A percentile compares a stretch with the other conserved stretches of the same genome.
phyloP scores from a whole-genome alignment of 192 early-diverging fungal species.

The Coemansia javaensis region DNA sequence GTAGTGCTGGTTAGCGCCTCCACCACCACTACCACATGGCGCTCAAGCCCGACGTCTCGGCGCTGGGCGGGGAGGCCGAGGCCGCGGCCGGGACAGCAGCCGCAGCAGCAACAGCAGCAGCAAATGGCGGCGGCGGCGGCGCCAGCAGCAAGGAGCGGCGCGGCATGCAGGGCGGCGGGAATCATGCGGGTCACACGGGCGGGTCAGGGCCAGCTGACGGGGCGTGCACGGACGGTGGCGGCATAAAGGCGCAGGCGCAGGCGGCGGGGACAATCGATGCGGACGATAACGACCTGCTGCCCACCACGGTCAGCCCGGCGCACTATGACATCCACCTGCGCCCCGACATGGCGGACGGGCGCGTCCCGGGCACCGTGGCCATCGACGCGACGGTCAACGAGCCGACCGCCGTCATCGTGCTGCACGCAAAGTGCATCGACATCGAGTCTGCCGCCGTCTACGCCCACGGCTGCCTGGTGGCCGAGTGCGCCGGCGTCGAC shows the following conservation, averaged over 20 bases:
- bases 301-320: conserved; percentile 68
- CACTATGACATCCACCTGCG: conserved; percentile 78
- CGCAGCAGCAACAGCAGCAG: background rate
- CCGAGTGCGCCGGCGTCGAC: background rate
- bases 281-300: conserved; percentile 50
- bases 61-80: background rate
- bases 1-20: too few species aligned
- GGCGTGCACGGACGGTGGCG: too few species aligned
- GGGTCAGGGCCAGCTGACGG: too few species aligned
- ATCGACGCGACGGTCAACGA: conserved; percentile 51
- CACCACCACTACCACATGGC: conserved; percentile 1
- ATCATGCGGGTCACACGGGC: too few species aligned
- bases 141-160: too few species aligned
- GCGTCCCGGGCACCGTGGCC: conserved; percentile 68
- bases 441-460: conserved; percentile 28
- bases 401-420: conserved; percentile 53
- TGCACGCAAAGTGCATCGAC: conserved; percentile 59
- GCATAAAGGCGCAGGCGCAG: too few species aligned
- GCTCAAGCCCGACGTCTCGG: conserved; percentile 10
- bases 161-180: too few species aligned
- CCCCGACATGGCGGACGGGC: conserved; percentile 70
- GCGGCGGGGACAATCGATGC: too few species aligned
- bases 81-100: too few species aligned
- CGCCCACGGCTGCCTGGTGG: background rate
- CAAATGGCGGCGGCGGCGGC: too few species aligned